Base-by-base conservation (phyloP, 1,139 yeast species). In the Kurtzmaniella quercitrusa region DNA sequence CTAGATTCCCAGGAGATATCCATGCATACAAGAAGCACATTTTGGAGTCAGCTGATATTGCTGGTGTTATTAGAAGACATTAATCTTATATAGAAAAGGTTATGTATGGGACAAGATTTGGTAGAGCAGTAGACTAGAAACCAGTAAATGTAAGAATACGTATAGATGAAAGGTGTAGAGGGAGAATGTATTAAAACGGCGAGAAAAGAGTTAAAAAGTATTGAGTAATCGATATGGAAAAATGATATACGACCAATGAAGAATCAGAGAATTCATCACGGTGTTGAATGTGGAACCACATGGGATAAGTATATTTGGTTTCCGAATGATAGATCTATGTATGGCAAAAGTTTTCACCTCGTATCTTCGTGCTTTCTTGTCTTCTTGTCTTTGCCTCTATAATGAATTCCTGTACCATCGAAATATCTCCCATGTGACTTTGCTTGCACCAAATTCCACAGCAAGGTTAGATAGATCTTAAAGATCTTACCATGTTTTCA, bases 51-150 rank as follows among this genome's bases (percentile, higher is more conserved):
- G 96, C 98, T 3, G 86, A 82, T 58, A 77, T 76, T 34, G 77
- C 89, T 2, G 98, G 98, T 68, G 97, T 93, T 46, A 96, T 93
- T 15, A 81, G 84, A 57, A 79, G 76, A 57, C 98, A 91, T 62
- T 90, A 56, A 43, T 25, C 3, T 8, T 14, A 36, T n/a, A 25
- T 11, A 18, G 18, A 11, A 10, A 33, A 27, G 3, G 23, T 7
- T 7, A 23, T 23, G 25, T 23, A 23, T 8, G 10, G 25, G 25
- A 8, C 10, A 8, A 8, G 10, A 23, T 8, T 23, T 23, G 7
- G 10, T 23, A 10, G 7, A 23, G 25, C 9, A 8, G 25, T 7
- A 7, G 25, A 23, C 10, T 23, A 8, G 25, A 23, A 23, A 23
- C n/a, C n/a, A n/a, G n/a, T n/a, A n/a, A n/a, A n/a, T n/a, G n/a